These are phyloP conservation scores for Davidsoniella virescens DNA, from an alignment of 2,329 filamentous ascomycete species.

Conservation along the genomic window DNA sequence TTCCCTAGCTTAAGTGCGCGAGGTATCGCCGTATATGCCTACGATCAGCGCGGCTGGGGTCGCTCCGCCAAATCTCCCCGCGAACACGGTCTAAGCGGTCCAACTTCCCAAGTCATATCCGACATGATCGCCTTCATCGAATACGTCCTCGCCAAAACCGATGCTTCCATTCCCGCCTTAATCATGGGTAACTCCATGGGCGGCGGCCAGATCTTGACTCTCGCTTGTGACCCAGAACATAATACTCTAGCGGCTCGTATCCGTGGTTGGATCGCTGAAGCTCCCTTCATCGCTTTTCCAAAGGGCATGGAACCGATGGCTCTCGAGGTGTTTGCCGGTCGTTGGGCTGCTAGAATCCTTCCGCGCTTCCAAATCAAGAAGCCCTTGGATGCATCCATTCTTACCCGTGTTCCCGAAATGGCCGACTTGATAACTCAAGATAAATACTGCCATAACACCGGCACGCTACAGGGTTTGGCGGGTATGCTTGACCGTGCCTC, in stretches of 20 bases:
- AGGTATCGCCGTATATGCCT: constrained; percentile 60
- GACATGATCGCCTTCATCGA: constrained; percentile 60
- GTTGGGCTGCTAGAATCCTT: constrained; percentile 49
- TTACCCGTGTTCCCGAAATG: constrained; percentile 52
- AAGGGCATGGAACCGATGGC: constrained; percentile 45
- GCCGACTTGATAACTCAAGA: constrained; percentile 47
- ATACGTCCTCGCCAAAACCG: constrained; percentile 38
- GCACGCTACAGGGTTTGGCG: constrained; percentile 67
- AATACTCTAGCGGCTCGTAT: constrained; percentile 41
- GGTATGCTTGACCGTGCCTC: constrained; percentile 60
- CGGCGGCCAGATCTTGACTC: constrained; percentile 56
- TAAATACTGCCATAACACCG: constrained; percentile 61
- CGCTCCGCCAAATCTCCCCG: constrained; percentile 44
- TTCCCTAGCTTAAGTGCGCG: constrained; percentile 52
- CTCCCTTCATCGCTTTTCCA: constrained; percentile 64
- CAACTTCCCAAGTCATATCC: constrained; percentile 53
- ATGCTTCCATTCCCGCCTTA: constrained; percentile 47
- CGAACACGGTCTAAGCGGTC: constrained; percentile 56
- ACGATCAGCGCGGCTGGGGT: constrained; percentile 87
- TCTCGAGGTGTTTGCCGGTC: constrained; percentile 48
- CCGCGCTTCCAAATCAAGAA: constrained; percentile 53
- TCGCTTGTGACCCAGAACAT: constrained; percentile 35
- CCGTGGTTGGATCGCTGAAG: constrained; percentile 57
- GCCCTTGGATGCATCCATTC: constrained; percentile 42
- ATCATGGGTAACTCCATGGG: constrained; percentile 88